Base-by-base conservation (phyloP, 1,139 yeast species). In the Pichia sp. region DNA sequence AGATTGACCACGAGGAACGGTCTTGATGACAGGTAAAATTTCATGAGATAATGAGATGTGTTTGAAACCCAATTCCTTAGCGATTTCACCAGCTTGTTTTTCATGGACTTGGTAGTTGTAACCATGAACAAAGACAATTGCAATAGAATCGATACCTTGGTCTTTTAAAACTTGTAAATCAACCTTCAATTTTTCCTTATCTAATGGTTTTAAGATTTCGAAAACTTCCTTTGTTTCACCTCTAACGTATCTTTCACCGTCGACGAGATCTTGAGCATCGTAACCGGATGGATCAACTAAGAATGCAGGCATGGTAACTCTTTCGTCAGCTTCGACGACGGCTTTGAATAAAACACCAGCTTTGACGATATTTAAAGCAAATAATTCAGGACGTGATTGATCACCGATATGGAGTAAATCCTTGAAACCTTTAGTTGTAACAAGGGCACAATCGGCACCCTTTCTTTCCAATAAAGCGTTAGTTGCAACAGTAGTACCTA, bases 401-500 rank as follows among this genome's bases (percentile, higher is more conserved):
- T 84, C 73, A 1, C 94, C 94, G 54, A 85, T 85, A 18, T 73
- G 66, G 35, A 86, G 65, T 39, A 82, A 71, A 59, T 86, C 88
- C 45, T 72, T 72, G 64, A 81, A 83, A 0, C 89, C 89, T 53
- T 75, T 75, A n/a, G 88, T 81, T 11, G 83, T 81, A 3, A 83
- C 55, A 47, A 83, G 68, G 3, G 85, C 88, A 54, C 82, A 79
- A 14, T 77, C 65, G 45, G 81, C 83, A 43, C 89, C 89, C 56
- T 81, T 80, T 48, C 89, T 71, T 56, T 83, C 89, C 46, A 83
- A 67, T 22, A 86, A 70, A 3, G 93, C 91, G 58, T 73, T 73
- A 1, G 94, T 86, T 1, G 94, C 93, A 19, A 85, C 86, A 0
- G 94, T 86, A 2, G 94, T 85, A 12, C 94, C 94, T 79, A 85